phyloP scores from a whole-genome alignment of 805 yeast genomes.

The Wickerhamiella musiphila region DNA sequence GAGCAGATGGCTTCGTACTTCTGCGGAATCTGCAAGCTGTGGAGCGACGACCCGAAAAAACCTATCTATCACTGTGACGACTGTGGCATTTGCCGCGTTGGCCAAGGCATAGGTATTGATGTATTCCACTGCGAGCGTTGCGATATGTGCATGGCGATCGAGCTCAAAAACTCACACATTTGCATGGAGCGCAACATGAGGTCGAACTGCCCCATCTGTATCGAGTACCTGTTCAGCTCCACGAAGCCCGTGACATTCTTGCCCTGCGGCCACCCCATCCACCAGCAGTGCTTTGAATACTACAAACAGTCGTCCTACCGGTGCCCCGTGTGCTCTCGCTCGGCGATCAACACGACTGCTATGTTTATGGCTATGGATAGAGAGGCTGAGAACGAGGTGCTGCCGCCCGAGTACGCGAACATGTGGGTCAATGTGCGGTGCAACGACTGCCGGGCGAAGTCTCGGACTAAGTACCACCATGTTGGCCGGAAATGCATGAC shows the following conservation, averaged over 20 bases:
- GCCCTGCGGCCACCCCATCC: conserved; percentile 91
- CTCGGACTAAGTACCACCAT: conserved; percentile 60
- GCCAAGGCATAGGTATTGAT: conserved; percentile 74
- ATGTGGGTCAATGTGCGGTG: conserved; percentile 59
- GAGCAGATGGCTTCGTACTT: conserved; percentile 55
- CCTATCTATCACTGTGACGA: conserved; percentile 83
- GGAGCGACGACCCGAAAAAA: conserved; percentile 56
- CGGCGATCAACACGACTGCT: conserved; percentile 74
- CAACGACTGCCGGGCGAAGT: conserved; percentile 76
- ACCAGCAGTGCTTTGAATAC: conserved; percentile 66
- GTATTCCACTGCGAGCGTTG: conserved; percentile 84
- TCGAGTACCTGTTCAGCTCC: conserved; percentile 75
- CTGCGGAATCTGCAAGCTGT: conserved; percentile 62
- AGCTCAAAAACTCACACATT: conserved; percentile 55
- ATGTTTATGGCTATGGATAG: conserved; percentile 74
- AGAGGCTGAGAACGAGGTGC: conserved; percentile 56
- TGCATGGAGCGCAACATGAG: conserved; percentile 81
- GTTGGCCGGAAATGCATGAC: conserved; percentile 76
- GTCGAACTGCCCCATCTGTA: conserved; percentile 85
- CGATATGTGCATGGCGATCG: conserved; percentile 73
- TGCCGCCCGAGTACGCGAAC: conserved; percentile 61
- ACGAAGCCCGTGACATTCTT: conserved; percentile 72
- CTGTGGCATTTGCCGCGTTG: conserved; percentile 86
- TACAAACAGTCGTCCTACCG: conserved; percentile 70
- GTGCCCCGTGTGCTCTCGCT: conserved; percentile 79